Conservation (phyloP, 768 basidiomycete species). For the Lactarius quietus region DNA sequence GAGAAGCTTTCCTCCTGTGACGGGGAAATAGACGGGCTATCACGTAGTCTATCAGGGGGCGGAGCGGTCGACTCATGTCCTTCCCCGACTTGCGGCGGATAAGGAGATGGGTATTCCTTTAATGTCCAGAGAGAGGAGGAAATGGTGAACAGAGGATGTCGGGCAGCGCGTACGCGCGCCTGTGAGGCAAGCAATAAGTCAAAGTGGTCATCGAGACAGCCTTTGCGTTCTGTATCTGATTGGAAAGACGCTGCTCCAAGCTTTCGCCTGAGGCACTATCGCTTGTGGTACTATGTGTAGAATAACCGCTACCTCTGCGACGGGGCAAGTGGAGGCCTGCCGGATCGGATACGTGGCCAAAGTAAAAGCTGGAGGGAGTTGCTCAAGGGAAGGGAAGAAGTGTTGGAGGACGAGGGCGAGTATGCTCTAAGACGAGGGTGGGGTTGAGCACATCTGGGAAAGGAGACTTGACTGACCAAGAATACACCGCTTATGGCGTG, state of each 20-base stretch:
- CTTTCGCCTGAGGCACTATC: constrained; percentile 3
- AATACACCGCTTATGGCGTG: constrained; percentile 13
- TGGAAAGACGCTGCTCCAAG: background rate
- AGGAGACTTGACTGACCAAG: constrained; percentile 2
- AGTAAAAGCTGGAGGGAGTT: constrained; percentile 5
- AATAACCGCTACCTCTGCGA: background rate
- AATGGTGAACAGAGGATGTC: constrained; percentile 1
- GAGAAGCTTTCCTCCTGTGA: background rate
- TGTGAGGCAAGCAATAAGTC: constrained; percentile 11
- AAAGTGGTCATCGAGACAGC: background rate
- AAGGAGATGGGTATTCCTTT: constrained; percentile 11
- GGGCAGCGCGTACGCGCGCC: constrained; percentile 11
- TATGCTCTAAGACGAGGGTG: constrained; percentile 12
- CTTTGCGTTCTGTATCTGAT: background rate
- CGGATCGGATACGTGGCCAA: background rate
- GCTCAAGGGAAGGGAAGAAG: constrained; percentile 14
- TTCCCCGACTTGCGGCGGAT: constrained; percentile 4
- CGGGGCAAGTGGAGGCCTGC: background rate
- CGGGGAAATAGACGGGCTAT: background rate
- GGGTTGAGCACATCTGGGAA: background rate
- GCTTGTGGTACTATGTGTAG: background rate
- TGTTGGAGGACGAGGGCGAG: constrained; percentile 14
- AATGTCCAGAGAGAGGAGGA: constrained; percentile 13
- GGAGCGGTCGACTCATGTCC: background rate
- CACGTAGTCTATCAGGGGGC: background rate